Conservation (phyloP, 352 stramenopile genomes). For the Pythium sp. region DNA sequence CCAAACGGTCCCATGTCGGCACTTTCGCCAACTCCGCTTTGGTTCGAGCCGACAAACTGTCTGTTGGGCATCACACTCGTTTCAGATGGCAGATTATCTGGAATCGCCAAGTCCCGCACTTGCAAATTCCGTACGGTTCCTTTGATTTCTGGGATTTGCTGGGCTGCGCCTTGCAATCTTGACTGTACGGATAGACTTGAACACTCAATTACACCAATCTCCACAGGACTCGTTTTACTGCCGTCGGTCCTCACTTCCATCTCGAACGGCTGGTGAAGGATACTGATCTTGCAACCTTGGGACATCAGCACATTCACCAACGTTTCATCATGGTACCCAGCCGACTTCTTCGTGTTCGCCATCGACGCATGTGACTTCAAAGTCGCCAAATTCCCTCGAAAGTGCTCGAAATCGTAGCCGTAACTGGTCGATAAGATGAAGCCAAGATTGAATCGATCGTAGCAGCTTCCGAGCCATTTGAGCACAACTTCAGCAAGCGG, state of each 20-base stretch:
- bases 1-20: slow-evolving; percentile 44
- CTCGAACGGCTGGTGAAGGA: slow-evolving; percentile 40
- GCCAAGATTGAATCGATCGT: slow-evolving; percentile 50
- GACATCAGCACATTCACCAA: slow-evolving; percentile 24
- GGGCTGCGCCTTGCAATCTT: not conserved
- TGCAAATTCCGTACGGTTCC: slow-evolving; percentile 68
- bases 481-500: slow-evolving; percentile 40
- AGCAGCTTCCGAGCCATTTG: slow-evolving; percentile 34
- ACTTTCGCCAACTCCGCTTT: slow-evolving; percentile 36
- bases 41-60: slow-evolving; percentile 65
- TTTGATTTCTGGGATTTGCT: slow-evolving; percentile 37
- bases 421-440: slow-evolving; percentile 66
- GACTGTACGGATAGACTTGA: slow-evolving; percentile 18
- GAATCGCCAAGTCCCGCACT: slow-evolving; percentile 60
- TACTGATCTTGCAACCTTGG: slow-evolving; percentile 35
- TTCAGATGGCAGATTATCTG: slow-evolving; percentile 28
- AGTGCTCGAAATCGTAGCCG: slow-evolving; percentile 56
- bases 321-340: slow-evolving; percentile 10
- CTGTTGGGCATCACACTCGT: slow-evolving; percentile 53
- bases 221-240: slow-evolving; percentile 8
- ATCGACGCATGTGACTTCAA: slow-evolving; percentile 36
- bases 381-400: slow-evolving; percentile 51
- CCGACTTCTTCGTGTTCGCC: slow-evolving; percentile 25
- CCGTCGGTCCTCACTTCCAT: not conserved
- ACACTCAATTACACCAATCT: slow-evolving; percentile 20